Base-by-base conservation (phyloP, 2,329 filamentous ascomycete species). In the Ophiostoma populinum region DNA sequence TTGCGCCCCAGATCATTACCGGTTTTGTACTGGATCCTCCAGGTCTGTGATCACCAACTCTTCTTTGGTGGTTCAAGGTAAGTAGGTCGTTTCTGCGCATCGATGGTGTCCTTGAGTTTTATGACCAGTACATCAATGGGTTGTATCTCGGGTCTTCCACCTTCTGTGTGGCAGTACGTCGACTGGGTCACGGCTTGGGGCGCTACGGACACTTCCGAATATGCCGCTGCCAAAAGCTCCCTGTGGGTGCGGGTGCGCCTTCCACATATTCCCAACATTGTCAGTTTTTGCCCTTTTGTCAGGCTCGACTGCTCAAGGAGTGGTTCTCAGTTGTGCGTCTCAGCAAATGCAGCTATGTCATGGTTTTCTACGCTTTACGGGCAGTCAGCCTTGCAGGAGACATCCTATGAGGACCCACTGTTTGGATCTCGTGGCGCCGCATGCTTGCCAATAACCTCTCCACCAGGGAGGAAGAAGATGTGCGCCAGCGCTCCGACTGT, bases 391-490 rank as follows among this genome's bases (percentile, higher is more conserved):
- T 50, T 0, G 55, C 51, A 2, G 51, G 50, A 0, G 35, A 41
- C 15, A 17, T 50, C 50, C 7, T 59, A 58, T 18, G 50, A 59
- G 10, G 54, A 50, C 18, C 42, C 1, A 13, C 44, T 6, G 34
- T 53, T 24, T 55, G 49, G 47, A 39, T 45, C n/a, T 56, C 57
- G 0, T 60, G 54, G 50, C 45, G 53, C n/a, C 30, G 37, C 9
- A 56, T 56, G 52, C 40, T 60, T 4, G 45, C 44, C 2, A 48
- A 53, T 36, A 54, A 56, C 34, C 35, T 60, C 8, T 49, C 55
- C 1, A 61, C 56, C 3, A 59, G 56, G 56, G 52, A 54, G 28
- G 57, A 61, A 35, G 56, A 60, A 33, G 51, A 55, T 37, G 56
- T 60, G 5, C 44, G 52, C 3, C 55, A 57, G 39, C 49, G 57